These are phyloP conservation scores for Ustilaginoidea virens DNA, from an alignment of 2,329 filamentous ascomycete genomes.

Conservation along the genomic window DNA sequence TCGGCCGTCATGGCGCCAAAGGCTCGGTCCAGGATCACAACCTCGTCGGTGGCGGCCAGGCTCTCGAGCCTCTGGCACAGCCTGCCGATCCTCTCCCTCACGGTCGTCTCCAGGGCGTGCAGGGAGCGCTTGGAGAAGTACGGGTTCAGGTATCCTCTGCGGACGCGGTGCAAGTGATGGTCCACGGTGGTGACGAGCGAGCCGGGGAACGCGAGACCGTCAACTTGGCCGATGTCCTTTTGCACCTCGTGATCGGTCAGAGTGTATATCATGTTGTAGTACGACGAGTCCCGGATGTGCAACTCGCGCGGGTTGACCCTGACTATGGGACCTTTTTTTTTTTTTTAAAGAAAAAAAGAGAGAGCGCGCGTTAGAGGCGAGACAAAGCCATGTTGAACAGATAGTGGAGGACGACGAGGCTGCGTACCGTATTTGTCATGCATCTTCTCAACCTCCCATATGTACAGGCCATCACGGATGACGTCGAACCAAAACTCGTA, in stretches of 20 bases:
- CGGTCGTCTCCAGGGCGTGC: slow-evolving; percentile 6
- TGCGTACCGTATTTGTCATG: slow-evolving; percentile 1
- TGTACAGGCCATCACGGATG: not conserved
- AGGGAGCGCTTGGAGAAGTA: slow-evolving; percentile 14
- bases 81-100: slow-evolving; percentile 7
- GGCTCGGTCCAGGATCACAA: slow-evolving; percentile 6
- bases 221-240: too few relatives aligned
- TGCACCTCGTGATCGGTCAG: too few relatives aligned
- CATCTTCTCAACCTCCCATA: not conserved
- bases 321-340: too few relatives aligned
- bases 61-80: slow-evolving; percentile 5
- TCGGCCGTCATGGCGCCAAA: slow-evolving; percentile 10
- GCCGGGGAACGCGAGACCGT: too few relatives aligned
- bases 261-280: too few relatives aligned
- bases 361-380: too few relatives aligned
- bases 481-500: not conserved
- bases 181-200: slow-evolving; percentile 5
- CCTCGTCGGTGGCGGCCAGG: not conserved
- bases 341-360: too few relatives aligned
- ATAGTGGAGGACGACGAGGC: too few relatives aligned
- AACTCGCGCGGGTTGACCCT: too few relatives aligned
- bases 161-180: slow-evolving; percentile 6
- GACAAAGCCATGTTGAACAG: too few relatives aligned
- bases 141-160: slow-evolving; percentile 7
- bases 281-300: too few relatives aligned